Evolutionary conservation across 352 stramenopile genomes (phyloP), one percentile per base, ranked within the genome.

Genomic region (Globisporangium iwayamae): DNA sequence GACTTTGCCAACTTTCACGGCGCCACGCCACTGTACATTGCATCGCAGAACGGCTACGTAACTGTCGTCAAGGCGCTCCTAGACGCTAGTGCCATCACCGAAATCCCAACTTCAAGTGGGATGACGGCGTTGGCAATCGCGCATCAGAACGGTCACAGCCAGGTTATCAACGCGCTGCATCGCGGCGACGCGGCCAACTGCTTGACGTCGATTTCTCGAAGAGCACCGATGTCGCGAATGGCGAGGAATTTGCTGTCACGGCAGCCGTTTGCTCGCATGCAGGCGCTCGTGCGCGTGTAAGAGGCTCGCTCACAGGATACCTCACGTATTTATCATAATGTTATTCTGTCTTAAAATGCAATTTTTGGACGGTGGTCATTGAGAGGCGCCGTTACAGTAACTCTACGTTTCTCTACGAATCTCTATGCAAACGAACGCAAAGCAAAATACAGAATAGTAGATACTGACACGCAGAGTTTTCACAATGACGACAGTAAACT

Each of bases 21-120:
- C 4, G 39, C 45, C 20, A 66, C 61, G 2, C 52, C 61, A 16
- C 61, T 66, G 30, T 61, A 66, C n/a, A 53, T 66, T 43, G 61
- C 61, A 2, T 61, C 51, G 5, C 61, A 66, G 43, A 61, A 66
- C 22, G 61, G 52, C n/a, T 39, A 66, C 28, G 41, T 8, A 0
- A 52, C 36, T 8, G 51, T 56, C 32, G 53, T 60, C 39, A 60
- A 66, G 28, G 20, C 52, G 6, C 59, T 65, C 3, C 7, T 65
- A 1, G 59, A 56, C 3, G 59, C 47, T 3, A 48, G 59, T 14
- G 59, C 59, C 13, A 58, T 65, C 22, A 43, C 38, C n/a, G 36
- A 48, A 22, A 56, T 65, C 28, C 59, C 59, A 16, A 56, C 38
- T 1, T 9, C 22, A 2, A 56, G 51, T 20, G 59, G 59, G 0